phyloP scores from a whole-genome alignment of 2,329 filamentous ascomycete species.

The Parafenestella ontariensis region DNA sequence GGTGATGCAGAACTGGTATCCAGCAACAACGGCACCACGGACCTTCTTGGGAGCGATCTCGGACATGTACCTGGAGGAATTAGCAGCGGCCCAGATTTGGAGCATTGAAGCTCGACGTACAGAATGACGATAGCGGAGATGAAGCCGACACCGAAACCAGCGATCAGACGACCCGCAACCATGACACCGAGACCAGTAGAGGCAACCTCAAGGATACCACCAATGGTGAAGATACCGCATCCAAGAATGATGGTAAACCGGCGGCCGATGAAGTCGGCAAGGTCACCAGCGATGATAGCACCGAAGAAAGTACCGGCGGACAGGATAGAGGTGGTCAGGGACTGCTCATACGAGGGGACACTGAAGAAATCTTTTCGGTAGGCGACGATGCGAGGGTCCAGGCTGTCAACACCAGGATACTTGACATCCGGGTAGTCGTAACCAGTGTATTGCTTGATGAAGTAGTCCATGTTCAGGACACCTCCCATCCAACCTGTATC shows the following conservation, averaged over 20 bases:
- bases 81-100: conserved; percentile 5
- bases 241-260: conserved; percentile 68
- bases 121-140: conserved; percentile 68
- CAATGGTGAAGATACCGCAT: conserved; percentile 65
- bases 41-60: conserved; percentile 76
- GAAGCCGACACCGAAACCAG: conserved; percentile 75
- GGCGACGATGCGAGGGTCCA: conserved; percentile 63
- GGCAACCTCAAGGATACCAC: conserved; percentile 65
- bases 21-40: conserved; percentile 75
- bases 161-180: conserved; percentile 74
- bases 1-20: conserved; percentile 83
- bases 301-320: conserved; percentile 81
- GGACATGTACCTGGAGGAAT: conserved; percentile 73
- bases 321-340: conserved; percentile 75
- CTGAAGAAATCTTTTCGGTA: conserved; percentile 60
- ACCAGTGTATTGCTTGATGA: conserved; percentile 47
- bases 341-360: conserved; percentile 51
- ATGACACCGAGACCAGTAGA: conserved; percentile 69
- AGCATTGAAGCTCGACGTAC: conserved; percentile 42
- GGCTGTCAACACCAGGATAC: conserved; percentile 56
- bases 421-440: conserved; percentile 48
- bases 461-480: conserved; percentile 59
- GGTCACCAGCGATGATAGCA: conserved; percentile 63
- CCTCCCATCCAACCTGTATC: conserved; percentile 80
- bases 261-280: conserved; percentile 72